Evolutionary conservation across 371 early-diverging fungal species (phyloP).

Genomic region (Nematocida sp.): DNA sequence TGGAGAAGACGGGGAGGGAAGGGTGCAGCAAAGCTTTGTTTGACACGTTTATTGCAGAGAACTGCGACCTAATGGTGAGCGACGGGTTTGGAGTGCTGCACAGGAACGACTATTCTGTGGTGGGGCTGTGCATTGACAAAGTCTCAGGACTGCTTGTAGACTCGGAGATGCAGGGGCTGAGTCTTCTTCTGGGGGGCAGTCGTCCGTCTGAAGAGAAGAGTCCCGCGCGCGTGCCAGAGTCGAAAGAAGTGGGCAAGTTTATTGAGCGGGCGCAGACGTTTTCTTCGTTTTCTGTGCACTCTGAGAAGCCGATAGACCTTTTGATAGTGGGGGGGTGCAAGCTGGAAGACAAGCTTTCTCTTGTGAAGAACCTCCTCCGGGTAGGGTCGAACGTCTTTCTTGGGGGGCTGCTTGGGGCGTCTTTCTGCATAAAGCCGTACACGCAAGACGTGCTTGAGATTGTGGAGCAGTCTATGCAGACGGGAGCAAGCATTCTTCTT

Average conservation of each 20-base stretch:
- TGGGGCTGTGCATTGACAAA: constrained; percentile 70
- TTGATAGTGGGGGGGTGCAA: constrained; percentile 96
- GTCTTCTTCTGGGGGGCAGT: constrained; percentile 17
- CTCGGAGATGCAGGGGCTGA: constrained; percentile 73
- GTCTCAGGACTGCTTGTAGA: constrained; percentile 93
- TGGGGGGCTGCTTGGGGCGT: constrained; percentile 92
- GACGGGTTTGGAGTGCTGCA: constrained; percentile 98
- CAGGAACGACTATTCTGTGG: constrained; percentile 85
- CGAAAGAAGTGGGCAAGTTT: constrained; percentile 22
- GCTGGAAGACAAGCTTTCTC: constrained; percentile 91
- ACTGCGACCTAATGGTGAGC: constrained; percentile 90
- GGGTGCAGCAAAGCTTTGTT: constrained; percentile 56
- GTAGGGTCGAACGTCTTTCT: constrained; percentile 73
- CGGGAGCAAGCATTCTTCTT: constrained; percentile 75
- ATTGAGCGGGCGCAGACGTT: neutral
- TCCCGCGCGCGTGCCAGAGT: neutral
- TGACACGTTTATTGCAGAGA: constrained; percentile 76
- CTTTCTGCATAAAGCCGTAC: constrained; percentile 81
- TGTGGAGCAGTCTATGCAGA: constrained; percentile 70
- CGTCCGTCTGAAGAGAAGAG: constrained; percentile 7
- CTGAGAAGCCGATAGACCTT: constrained; percentile 69
- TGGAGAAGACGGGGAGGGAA: constrained; percentile 76
- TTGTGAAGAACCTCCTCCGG: constrained; percentile 74
- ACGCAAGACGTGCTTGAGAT: constrained; percentile 68
- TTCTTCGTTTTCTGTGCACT: constrained; percentile 65